These are phyloP conservation scores for Didymella exigua DNA, from an alignment of 2,329 filamentous ascomycete species.

Conservation along the genomic window DNA sequence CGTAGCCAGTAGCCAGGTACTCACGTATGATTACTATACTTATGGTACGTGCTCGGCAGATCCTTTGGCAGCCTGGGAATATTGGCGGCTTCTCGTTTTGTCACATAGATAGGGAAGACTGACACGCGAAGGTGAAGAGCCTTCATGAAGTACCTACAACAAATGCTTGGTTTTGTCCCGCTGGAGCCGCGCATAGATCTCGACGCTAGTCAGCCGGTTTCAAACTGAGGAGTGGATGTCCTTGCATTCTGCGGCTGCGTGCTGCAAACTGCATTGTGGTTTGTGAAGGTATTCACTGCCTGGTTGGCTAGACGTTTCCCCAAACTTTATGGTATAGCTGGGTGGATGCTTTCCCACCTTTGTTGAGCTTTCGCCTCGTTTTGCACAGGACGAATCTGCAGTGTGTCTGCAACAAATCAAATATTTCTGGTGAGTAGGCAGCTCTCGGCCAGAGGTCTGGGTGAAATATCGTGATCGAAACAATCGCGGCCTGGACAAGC, in stretches of 20 bases:
- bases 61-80: constrained; percentile 5
- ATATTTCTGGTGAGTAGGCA: neutral
- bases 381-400: neutral
- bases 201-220: neutral
- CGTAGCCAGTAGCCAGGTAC: neutral
- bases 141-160: neutral
- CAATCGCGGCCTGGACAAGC: neutral
- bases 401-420: neutral
- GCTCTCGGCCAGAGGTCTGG: no score
- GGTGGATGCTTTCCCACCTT: neutral
- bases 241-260: neutral
- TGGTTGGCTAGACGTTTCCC: neutral
- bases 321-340: neutral
- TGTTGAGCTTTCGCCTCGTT: neutral
- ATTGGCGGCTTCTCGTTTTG: no score
- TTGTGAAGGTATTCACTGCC: neutral
- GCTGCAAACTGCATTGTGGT: neutral
- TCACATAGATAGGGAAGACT: neutral
- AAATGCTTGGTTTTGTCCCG: neutral
- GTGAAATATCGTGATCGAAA: neutral
- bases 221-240: neutral
- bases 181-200: no score
- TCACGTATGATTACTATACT: constrained; percentile 17
- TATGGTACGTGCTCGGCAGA: constrained; percentile 10
- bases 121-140: neutral